Base-by-base conservation (phyloP, 148 eudicot genomes). In the Polygonum aviculare region DNA sequence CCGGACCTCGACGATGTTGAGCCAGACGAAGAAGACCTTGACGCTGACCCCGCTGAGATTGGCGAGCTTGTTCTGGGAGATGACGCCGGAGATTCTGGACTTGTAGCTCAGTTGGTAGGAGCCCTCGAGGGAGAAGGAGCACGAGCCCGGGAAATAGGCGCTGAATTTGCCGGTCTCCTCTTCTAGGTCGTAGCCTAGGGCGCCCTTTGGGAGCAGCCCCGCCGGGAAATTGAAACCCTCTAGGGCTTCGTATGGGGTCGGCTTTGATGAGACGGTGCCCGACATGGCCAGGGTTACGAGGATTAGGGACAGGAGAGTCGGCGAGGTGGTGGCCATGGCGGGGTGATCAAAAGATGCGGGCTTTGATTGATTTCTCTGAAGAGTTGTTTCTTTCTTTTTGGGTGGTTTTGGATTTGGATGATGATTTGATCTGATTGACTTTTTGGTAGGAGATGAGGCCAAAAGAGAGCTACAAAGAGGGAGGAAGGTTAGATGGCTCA, bases 71-170 rank as follows among this genome's bases (percentile, higher is more conserved):
- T 80, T 84, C 36, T 82, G 65, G 12, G 84, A 62, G 7, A 91
- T 86, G 59, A 77, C 4, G 41, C 96, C 96, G 51, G 78, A 76
- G 62, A 91, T 86, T 33, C 78, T 85, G 7, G 90, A 47, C 47
- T 86, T 86, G 82, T 87, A 91, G 5, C 39, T 86, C 47, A 91
- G 80, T 55, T 87, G 86, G 63, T 88, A 90, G 1, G 91, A 88
- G 1, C 94, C 94, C 22, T 88, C 89, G 7, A 88, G 81, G 19
- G 90, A 80, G 79, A 87, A 90, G 47, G 85, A 84, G 65, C 92
- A 88, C 0, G 85, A 71, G 54, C 86, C 93, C 52, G 78, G 73
- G 0, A 88, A 74, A 38, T 80, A 83, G 11, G 84, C 90, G 70
- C 76, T 81, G 80, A 86, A 88, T 77, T 83, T 78, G 3, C 92